These are phyloP conservation scores for Zychaea mexicana DNA, from an alignment of 371 early-diverging fungal species.

Conservation along the genomic window DNA sequence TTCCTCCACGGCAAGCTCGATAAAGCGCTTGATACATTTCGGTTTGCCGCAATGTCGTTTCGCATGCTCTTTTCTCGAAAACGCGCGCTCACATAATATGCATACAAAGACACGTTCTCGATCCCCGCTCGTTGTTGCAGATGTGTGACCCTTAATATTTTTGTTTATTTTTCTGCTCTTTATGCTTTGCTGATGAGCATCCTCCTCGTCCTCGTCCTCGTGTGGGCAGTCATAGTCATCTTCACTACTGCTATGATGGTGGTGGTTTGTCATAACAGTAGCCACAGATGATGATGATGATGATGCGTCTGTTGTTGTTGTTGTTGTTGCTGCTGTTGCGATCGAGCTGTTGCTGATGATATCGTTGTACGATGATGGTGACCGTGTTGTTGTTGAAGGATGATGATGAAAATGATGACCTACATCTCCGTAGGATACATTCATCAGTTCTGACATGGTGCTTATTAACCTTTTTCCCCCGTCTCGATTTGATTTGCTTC, in stretches of 20 bases:
- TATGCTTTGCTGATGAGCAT: not conserved
- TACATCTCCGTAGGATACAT: too few species aligned
- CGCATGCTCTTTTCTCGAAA: conserved; percentile 1
- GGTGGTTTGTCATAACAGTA: too few species aligned
- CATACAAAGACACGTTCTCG: not conserved
- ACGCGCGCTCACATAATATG: not conserved
- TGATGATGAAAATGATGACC: too few species aligned
- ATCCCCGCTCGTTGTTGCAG: not conserved
- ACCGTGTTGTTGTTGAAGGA: too few species aligned
- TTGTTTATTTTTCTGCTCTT: not conserved
- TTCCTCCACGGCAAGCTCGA: not conserved
- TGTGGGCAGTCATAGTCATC: not conserved
- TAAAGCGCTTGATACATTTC: not conserved
- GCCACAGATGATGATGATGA: not conserved
- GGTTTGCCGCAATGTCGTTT: conserved; percentile 1
- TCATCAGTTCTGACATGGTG: too few species aligned
- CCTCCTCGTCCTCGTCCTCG: not conserved
- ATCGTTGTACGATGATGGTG: too few species aligned
- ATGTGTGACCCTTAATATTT: not conserved
- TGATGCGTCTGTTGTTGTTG: not conserved
- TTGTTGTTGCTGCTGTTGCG: too few species aligned
- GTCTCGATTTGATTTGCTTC: too few species aligned
- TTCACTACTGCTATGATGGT: not conserved
- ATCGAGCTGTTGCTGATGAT: too few species aligned
- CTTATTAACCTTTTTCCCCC: too few species aligned